These are phyloP conservation scores for Septoria petroselini DNA, from an alignment of 2,329 filamentous ascomycete species.

Conservation along the genomic window DNA sequence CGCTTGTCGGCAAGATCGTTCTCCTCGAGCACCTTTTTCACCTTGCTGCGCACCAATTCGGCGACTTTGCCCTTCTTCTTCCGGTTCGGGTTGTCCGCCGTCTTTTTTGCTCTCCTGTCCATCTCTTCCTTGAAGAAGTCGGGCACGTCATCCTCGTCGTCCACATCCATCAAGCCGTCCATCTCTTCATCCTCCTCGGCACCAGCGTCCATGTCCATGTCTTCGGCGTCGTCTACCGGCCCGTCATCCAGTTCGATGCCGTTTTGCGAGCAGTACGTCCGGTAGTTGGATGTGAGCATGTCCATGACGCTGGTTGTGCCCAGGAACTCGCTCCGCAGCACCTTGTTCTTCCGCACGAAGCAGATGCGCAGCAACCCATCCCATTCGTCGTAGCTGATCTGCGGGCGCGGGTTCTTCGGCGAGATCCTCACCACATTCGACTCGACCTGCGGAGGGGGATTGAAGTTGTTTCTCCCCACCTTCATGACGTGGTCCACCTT, in stretches of 20 bases:
- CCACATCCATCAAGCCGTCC: slow-evolving; percentile 52
- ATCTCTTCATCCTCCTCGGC: slow-evolving; percentile 46
- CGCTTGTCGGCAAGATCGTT: slow-evolving; percentile 79
- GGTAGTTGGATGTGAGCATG: slow-evolving; percentile 84
- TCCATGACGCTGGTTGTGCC: slow-evolving; percentile 75
- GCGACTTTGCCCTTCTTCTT: slow-evolving; percentile 77
- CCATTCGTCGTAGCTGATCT: slow-evolving; percentile 92
- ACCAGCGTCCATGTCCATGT: slow-evolving; percentile 44
- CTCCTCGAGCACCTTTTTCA: slow-evolving; percentile 77
- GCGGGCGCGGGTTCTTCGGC: slow-evolving; percentile 78
- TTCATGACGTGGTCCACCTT: slow-evolving; percentile 76
- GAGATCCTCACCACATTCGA: slow-evolving; percentile 85
- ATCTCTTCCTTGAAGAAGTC: slow-evolving; percentile 74
- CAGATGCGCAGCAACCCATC: slow-evolving; percentile 80
- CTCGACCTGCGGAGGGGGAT: slow-evolving; percentile 89
- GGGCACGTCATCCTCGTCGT: slow-evolving; percentile 69
- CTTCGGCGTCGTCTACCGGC: slow-evolving; percentile 44
- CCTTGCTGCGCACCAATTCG: slow-evolving; percentile 80
- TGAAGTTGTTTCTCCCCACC: slow-evolving; percentile 95
- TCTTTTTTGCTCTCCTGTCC: slow-evolving; percentile 56
- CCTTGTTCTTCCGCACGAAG: slow-evolving; percentile 89
- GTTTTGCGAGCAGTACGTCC: slow-evolving; percentile 85
- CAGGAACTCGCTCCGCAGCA: slow-evolving; percentile 75
- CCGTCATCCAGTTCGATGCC: slow-evolving; percentile 74
- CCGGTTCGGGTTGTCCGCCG: slow-evolving; percentile 51